Base-by-base conservation (phyloP, 2,329 filamentous ascomycete genomes). In the Aspergillus phoenicis region DNA sequence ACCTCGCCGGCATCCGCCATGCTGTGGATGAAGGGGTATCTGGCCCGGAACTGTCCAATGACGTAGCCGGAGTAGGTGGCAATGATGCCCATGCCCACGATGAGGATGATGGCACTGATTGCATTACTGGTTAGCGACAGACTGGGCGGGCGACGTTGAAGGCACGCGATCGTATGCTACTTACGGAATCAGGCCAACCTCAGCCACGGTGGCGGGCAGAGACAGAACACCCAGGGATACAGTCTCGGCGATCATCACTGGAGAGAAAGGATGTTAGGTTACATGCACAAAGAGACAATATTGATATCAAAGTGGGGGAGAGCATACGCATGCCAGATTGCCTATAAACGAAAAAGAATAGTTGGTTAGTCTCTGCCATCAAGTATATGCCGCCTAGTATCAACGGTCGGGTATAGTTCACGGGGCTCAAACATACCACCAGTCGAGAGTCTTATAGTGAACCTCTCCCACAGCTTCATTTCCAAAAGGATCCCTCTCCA, bases 1-100 rank as follows among this genome's bases (percentile, higher is more conserved):
- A 90, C 78, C 39, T 82, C 78, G 1, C 87, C 88, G 6, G 86
- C 88, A 68, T 91, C 89, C 24, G 87, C 86, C 68, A 90, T 88
- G 71, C 86, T 87, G 52, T 85, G 82, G 47, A 90, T 82, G 17
- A 85, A 76, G 2, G 88, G 87, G 68, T 84, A 81, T 30, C 74
- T 74, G 38, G 82, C 69, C 61, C 84, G 84, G 74, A 87, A 86
- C 68, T 85, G 81, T 30, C 82, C 84, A 33, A 88, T 82, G 2
- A 87, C 79, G 67, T 82, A 85, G 57, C 85, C 85, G 2, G 84
- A 85, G 66, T 87, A 87, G 2, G 81, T 84, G 5, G 85, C 80
- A 8, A 87, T 71, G 51, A 85, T 59, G 28, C 85, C 84, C 17
- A 87, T 73, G 20, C 79, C 71, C 54, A 86, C 70, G 55, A 85